Evolutionary conservation across 2,329 filamentous ascomycete genomes (phyloP).

Genomic region (Graphiopsis chlorocephala): DNA sequence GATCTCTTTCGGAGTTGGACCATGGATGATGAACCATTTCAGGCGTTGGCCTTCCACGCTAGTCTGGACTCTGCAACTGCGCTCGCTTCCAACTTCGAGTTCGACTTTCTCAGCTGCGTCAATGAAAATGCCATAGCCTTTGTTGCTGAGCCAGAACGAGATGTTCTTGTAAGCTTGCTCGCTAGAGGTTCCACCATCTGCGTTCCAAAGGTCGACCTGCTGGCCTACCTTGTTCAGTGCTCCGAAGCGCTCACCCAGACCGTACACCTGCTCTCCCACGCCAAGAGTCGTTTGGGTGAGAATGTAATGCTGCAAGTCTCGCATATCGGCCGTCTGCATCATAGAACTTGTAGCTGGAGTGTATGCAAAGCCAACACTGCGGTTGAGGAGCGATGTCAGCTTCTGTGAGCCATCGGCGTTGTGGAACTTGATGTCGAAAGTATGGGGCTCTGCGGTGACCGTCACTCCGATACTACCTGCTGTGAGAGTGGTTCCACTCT

Average conservation of each 20-base stretch:
- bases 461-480: conserved; percentile 55
- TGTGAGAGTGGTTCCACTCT: conserved; percentile 49
- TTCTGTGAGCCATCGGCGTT: conserved; percentile 48
- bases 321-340: conserved; percentile 54
- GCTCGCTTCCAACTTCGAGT: conserved; percentile 70
- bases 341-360: conserved; percentile 53
- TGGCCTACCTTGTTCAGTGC: conserved; percentile 75
- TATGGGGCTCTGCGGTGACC: conserved; percentile 47
- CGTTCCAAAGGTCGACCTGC: conserved; percentile 62
- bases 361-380: conserved; percentile 59
- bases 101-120: conserved; percentile 68
- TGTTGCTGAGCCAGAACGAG: conserved; percentile 66
- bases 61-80: conserved; percentile 68
- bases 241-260: conserved; percentile 73
- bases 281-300: conserved; percentile 46
- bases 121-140: conserved; percentile 75
- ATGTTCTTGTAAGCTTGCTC: conserved; percentile 73
- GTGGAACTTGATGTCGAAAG: conserved; percentile 58
- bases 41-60: conserved; percentile 66
- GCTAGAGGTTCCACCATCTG: conserved; percentile 62
- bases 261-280: conserved; percentile 66
- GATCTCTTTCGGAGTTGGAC: conserved; percentile 68
- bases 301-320: conserved; percentile 41
- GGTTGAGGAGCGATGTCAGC: conserved; percentile 54
- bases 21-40: conserved; percentile 73